phyloP scores from a whole-genome alignment of 139 green algal species.

The Chara braunii region DNA sequence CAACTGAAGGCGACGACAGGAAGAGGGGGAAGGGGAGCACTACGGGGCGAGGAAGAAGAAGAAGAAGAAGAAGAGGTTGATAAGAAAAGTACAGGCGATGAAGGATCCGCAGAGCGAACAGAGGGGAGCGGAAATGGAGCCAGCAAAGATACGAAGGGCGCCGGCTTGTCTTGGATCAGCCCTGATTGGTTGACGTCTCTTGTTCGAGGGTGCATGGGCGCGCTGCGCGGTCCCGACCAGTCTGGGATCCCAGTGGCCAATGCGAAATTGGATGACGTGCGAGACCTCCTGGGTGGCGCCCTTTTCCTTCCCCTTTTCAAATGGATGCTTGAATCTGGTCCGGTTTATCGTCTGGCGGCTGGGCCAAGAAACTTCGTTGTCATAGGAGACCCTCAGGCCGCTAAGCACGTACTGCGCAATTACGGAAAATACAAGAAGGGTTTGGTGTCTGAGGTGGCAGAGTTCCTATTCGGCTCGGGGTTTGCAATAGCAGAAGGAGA shows the following conservation, averaged over 20 bases:
- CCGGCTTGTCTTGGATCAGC: conserved; percentile 35
- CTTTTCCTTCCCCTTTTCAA: conserved; percentile 70
- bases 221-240: conserved; percentile 39
- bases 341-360: conserved; percentile 73
- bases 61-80: not conserved
- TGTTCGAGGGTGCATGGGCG: not conserved
- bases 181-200: conserved; percentile 37
- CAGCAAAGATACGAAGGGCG: conserved; percentile 26
- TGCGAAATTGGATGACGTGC: conserved; percentile 89
- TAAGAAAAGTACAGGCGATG: not conserved
- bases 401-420: conserved; percentile 87
- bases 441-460: conserved; percentile 77
- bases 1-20: not conserved
- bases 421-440: conserved; percentile 78
- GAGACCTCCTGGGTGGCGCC: conserved; percentile 89
- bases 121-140: not conserved
- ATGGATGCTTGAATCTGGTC: conserved; percentile 69
- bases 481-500: conserved; percentile 88
- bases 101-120: not conserved
- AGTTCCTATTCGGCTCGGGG: conserved; percentile 94
- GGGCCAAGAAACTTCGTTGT: conserved; percentile 39
- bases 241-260: conserved; percentile 89
- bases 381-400: conserved; percentile 70
- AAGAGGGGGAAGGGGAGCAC: not conserved
- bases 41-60: not conserved